phyloP scores from a whole-genome alignment of 306 rosid species.

The Carpinus viminea region DNA sequence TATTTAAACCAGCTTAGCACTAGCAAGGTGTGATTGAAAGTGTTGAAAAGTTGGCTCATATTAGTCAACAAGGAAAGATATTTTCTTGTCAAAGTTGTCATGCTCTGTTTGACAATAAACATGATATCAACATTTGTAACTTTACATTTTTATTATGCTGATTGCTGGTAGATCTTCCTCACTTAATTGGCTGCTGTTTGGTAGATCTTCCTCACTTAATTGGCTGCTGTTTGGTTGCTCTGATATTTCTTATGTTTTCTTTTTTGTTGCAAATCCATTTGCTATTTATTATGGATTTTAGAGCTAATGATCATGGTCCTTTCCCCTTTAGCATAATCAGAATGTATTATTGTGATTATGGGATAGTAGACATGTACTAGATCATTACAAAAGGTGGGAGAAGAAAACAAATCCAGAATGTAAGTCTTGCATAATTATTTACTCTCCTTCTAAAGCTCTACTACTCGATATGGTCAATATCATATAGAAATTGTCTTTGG shows the following conservation, averaged over 20 bases:
- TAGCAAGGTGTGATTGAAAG: no score
- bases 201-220: no score
- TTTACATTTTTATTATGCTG: not conserved
- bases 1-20: no score
- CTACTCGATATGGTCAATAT: not conserved
- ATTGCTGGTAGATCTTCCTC: not conserved
- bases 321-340: not conserved
- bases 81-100: no score
- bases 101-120: no score
- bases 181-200: not conserved
- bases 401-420: slow-evolving; percentile 5
- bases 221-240: no score
- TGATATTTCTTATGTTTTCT: no score
- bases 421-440: slow-evolving; percentile 10
- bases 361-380: not conserved
- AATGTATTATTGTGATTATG: not conserved
- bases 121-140: not conserved
- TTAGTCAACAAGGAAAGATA: no score
- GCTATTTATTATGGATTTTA: not conserved
- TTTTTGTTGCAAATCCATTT: no score
- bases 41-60: no score
- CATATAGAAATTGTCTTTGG: not conserved
- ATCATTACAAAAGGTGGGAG: slow-evolving; percentile 6
- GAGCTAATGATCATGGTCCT: not conserved
- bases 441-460: slow-evolving; percentile 1